Conservation (phyloP, 2,329 filamentous ascomycete genomes). For the Chaetomium sp. region DNA sequence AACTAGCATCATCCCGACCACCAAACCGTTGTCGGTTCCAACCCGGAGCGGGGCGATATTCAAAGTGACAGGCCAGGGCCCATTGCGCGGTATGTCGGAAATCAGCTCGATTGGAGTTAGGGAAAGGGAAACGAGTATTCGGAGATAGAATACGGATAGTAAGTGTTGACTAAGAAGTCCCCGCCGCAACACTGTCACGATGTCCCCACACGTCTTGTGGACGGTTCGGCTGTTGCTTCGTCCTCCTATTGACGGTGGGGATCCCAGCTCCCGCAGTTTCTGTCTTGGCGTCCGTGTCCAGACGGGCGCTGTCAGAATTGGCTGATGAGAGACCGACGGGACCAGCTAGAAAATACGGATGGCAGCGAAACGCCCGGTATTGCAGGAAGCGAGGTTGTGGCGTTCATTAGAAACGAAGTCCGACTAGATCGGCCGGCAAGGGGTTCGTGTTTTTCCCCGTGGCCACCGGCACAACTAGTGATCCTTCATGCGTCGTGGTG, state of each 20-base stretch:
- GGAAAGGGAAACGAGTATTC: too few relatives aligned
- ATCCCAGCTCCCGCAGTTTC: constrained; percentile 13
- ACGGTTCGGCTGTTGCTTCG: constrained; percentile 13
- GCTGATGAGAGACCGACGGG: not conserved
- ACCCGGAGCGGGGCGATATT: too few relatives aligned
- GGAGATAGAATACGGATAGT: too few relatives aligned
- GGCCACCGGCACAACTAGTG: constrained; percentile 6
- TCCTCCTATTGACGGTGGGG: not conserved
- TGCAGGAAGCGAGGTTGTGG: constrained; percentile 3
- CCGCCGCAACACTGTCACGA: constrained; percentile 1
- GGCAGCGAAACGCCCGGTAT: not conserved
- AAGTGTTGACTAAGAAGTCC: constrained; percentile 2
- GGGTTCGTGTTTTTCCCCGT: not conserved
- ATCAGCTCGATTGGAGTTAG: too few relatives aligned
- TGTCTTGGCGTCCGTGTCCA: constrained; percentile 10
- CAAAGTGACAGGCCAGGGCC: too few relatives aligned
- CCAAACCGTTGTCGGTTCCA: too few relatives aligned
- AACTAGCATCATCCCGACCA: too few relatives aligned
- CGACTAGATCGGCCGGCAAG: constrained; percentile 1
- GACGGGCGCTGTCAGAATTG: not conserved
- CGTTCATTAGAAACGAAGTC: constrained; percentile 1
- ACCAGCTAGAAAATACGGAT: not conserved
- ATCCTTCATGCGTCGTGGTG: constrained; percentile 18
- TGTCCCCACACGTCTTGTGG: constrained; percentile 12
- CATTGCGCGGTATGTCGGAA: too few relatives aligned